Base-by-base conservation (phyloP, 176 grass and related monocot genomes). In the Puya raimondii region DNA sequence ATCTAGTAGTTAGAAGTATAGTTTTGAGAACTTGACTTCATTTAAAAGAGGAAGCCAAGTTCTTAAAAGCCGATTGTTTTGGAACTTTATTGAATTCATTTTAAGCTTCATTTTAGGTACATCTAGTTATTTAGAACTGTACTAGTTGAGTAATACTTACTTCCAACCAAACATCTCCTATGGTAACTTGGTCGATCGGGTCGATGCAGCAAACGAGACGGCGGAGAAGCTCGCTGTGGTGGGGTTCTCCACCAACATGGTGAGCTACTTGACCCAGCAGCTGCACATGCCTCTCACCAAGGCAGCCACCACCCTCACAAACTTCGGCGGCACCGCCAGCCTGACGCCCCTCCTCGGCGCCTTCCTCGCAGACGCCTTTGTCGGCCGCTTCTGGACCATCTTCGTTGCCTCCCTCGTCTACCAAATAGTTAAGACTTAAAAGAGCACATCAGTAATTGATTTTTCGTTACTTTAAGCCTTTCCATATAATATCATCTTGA, bases 371-470 rank as follows among this genome's bases (percentile, higher is more conserved):
- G 91, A 96, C 75, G 76, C 84, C 70, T 83, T 70, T 70, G 11
- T 87, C 76, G 91, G 91, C 63, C 87, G 87, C 49, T 96, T 91
- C 70, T 91, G 87, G 85, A 91, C 84, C 66, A 91, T 96, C 85
- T 67, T 82, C 69, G 71, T 66, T 51, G 81, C 79, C 49, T 90
- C 87, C 16, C 47, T 88, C 64, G 7, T 96, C 57, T 96, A 96
- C 84, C 81, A 87, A 67, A 1, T 79, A 61, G 87, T 96, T 69
- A 63, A 23, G 63, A 17, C 23, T 63, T 42, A 53, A 0, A n/a
- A 68, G 13, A 63, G 53, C 16, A 76, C 67, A 1, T 1, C 33
- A 42, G 4, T 42, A 42, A 42, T 42, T 42, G 0, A 42, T 42
- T 42, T 42, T 42, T 42, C 1, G 4, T 42, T 42, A 42, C 33